Base-by-base conservation (phyloP, 208 protist species). In the Vickermania ingenoplastis region DNA sequence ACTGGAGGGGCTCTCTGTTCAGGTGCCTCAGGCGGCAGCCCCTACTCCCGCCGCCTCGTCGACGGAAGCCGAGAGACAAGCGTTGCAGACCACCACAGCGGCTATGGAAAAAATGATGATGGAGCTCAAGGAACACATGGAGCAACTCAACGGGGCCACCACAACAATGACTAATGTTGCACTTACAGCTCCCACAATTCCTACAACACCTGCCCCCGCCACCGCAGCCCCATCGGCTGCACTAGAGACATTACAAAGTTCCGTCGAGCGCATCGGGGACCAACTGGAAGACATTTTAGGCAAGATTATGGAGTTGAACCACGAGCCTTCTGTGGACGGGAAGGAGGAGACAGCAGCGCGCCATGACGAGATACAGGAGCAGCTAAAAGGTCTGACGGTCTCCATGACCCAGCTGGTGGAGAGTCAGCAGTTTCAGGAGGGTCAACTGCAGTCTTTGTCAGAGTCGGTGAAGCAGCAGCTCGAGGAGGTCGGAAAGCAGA, bases 221-320 rank as follows among this genome's bases (percentile, higher is more conserved):
- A n/a, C 36, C 36, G 17, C 36, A 7, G 36, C 17, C 11, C 36
- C 7, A 7, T n/a, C 36, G 11, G 36, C 36, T 17, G 36, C 36
- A n/a, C 36, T 45, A 7, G 36, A 45, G 36, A 17, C 36, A 7
- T 17, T 45, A 17, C 36, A 45, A 45, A 45, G 7, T 7, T 45
- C 36, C 17, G 36, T 17, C 7, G 36, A 45, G 17, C 36, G 28
- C 28, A 61, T 69, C n/a, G 53, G 63, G 22, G 30, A 2, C 30
- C 67, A 73, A 54, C 24, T 76, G 23, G 60, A 71, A 4, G 27
- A 13, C 41, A 49, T 71, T 11, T 11, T 57, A 17, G 14, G 14
- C 41, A 11, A 55, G 13, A 55, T 22, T 14, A 5, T 55, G 5
- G 13, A 55, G 36, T 45, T 17, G 11, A 17, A 17, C 11, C 36